phyloP scores from a whole-genome alignment of 306 rosid genomes.

The Vicia faba region DNA sequence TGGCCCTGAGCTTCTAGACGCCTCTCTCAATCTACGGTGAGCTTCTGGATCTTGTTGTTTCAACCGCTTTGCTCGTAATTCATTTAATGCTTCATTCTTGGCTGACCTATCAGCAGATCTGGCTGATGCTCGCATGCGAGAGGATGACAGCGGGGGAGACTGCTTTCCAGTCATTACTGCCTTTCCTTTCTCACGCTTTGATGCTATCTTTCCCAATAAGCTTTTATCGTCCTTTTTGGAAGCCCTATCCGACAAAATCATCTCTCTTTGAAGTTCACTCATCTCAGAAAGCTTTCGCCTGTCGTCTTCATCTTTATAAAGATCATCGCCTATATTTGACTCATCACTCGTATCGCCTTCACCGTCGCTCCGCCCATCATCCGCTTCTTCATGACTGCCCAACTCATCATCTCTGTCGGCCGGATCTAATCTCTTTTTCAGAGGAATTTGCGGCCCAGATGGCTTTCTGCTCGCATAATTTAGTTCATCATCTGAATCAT shows the following conservation, averaged over 20 bases:
- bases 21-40: slow-evolving; percentile 63
- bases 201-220: slow-evolving; percentile 70
- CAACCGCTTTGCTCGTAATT: slow-evolving; percentile 90
- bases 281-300: slow-evolving; percentile 80
- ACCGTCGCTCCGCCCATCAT: slow-evolving; percentile 53
- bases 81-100: slow-evolving; percentile 92
- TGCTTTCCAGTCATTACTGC: slow-evolving; percentile 55
- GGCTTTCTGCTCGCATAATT: slow-evolving; percentile 60
- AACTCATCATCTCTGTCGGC: slow-evolving; percentile 67
- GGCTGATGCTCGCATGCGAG: slow-evolving; percentile 80
- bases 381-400: slow-evolving; percentile 79
- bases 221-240: slow-evolving; percentile 76
- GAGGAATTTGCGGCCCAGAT: slow-evolving; percentile 73
- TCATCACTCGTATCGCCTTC: slow-evolving; percentile 72
- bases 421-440: slow-evolving; percentile 84
- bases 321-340: slow-evolving; percentile 85
- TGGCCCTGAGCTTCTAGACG: slow-evolving; percentile 58
- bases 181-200: slow-evolving; percentile 82
- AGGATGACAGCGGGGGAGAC: slow-evolving; percentile 66
- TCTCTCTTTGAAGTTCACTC: slow-evolving; percentile 97
- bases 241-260: slow-evolving; percentile 89
- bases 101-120: slow-evolving; percentile 84
- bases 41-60: slow-evolving; percentile 93
- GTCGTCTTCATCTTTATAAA: slow-evolving; percentile 84
- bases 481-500: slow-evolving; percentile 61